These are phyloP conservation scores for Volvox africanus DNA, from an alignment of 139 green algal genomes.

Conservation along the genomic window DNA sequence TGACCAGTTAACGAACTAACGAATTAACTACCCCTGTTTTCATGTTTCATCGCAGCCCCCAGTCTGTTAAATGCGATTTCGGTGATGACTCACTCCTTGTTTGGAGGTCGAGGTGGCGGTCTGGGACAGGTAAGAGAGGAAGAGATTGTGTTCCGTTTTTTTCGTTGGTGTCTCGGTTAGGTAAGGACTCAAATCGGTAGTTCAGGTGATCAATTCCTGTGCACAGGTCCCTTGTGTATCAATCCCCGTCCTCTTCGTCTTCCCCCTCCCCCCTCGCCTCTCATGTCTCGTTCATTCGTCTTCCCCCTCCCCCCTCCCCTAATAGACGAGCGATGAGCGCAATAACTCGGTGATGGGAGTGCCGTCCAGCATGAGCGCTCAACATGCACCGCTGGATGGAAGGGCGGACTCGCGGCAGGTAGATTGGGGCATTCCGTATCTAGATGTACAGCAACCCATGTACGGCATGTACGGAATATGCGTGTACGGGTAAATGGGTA, in stretches of 20 bases:
- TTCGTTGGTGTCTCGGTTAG: too few relatives aligned
- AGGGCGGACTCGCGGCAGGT: neutral
- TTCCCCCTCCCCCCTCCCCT: neutral
- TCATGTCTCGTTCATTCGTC: neutral
- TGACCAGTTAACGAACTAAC: too few relatives aligned
- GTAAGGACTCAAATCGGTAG: too few relatives aligned
- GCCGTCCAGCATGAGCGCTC: neutral
- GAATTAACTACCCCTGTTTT: too few relatives aligned
- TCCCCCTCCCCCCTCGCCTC: too few relatives aligned
- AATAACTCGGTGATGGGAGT: neutral
- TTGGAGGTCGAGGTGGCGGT: neutral
- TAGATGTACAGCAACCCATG: too few relatives aligned
- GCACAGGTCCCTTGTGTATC: too few relatives aligned
- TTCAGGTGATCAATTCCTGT: too few relatives aligned
- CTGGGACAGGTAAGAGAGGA: neutral
- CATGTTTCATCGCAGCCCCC: neutral
- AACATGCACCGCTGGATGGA: neutral
- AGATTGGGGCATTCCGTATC: neutral
- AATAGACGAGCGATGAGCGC: neutral
- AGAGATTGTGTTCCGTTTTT: too few relatives aligned
- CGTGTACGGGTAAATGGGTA: too few relatives aligned
- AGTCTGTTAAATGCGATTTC: slow-evolving; percentile 12
- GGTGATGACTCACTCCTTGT: slow-evolving; percentile 24
- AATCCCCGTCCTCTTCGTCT: too few relatives aligned
- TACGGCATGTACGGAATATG: too few relatives aligned